Conservation (phyloP, 2,329 filamentous ascomycete species). For the Penicillium freii region DNA sequence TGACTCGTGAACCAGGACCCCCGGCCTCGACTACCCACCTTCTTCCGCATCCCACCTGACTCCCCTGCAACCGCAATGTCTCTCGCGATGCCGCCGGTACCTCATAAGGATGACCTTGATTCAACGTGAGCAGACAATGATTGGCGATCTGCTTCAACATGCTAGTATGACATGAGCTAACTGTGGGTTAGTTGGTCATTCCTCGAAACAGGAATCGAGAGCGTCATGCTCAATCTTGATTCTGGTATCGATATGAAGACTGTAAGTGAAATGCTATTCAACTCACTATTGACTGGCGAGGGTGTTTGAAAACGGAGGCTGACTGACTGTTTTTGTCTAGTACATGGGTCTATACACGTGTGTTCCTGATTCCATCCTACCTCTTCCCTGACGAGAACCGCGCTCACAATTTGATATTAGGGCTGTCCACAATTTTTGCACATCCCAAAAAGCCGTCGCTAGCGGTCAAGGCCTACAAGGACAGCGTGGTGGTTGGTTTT, state of each 20-base stretch:
- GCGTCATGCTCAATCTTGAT: constrained; percentile 89
- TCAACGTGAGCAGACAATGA: constrained; percentile 55
- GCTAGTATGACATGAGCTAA: constrained; percentile 18
- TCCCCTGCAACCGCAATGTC: constrained; percentile 32
- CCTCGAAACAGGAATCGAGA: constrained; percentile 80
- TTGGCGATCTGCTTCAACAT: not conserved
- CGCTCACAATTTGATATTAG: constrained; percentile 42
- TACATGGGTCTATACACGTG: constrained; percentile 98
- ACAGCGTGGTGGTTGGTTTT: constrained; percentile 68
- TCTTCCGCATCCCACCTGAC: not conserved
- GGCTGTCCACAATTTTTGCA: constrained; percentile 98
- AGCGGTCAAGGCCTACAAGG: constrained; percentile 52
- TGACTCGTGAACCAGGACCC: not conserved
- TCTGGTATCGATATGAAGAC: constrained; percentile 92
- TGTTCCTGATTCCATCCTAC: constrained; percentile 10
- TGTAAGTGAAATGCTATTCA: constrained; percentile 44
- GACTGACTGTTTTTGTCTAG: constrained; percentile 38
- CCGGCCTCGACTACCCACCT: constrained; percentile 6
- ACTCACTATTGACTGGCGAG: not conserved
- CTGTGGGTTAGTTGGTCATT: constrained; percentile 71
- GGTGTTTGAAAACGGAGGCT: constrained; percentile 1
- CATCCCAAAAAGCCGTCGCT: constrained; percentile 88
- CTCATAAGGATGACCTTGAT: constrained; percentile 58
- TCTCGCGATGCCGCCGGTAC: constrained; percentile 44
- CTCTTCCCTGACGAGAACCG: constrained; percentile 24